Evolutionary conservation across 805 yeast species (phyloP).

Genomic region (Isabelozyma rhagii): DNA sequence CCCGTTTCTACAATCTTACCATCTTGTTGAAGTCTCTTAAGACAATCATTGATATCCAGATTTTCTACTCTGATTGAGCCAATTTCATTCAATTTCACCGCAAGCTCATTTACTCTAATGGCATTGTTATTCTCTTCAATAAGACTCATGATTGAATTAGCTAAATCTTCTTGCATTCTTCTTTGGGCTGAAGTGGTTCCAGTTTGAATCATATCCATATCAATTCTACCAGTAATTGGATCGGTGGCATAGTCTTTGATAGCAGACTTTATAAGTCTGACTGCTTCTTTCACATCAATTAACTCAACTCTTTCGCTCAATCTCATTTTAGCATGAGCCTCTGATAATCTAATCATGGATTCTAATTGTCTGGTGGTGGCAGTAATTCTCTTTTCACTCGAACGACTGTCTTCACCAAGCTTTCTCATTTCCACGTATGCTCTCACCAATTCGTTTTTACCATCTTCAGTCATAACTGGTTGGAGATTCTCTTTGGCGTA

Average conservation of each 20-base stretch:
- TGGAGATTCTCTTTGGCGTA: slow-evolving; percentile 84
- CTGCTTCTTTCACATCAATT: slow-evolving; percentile 89
- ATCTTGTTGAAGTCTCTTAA: slow-evolving; percentile 68
- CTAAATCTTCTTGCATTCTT: slow-evolving; percentile 68
- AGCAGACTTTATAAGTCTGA: slow-evolving; percentile 86
- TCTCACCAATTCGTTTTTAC: slow-evolving; percentile 80
- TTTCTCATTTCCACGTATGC: slow-evolving; percentile 92
- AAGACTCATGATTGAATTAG: slow-evolving; percentile 54
- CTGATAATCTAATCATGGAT: slow-evolving; percentile 89
- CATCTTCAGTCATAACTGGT: slow-evolving; percentile 78
- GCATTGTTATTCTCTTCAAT: slow-evolving; percentile 49
- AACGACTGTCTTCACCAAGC: slow-evolving; percentile 85
- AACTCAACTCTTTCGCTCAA: slow-evolving; percentile 67
- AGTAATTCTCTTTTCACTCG: slow-evolving; percentile 86
- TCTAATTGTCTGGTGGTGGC: slow-evolving; percentile 98
- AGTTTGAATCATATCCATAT: slow-evolving; percentile 95
- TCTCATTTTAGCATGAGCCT: slow-evolving; percentile 98
- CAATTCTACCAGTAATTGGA: slow-evolving; percentile 94
- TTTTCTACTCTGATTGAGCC: slow-evolving; percentile 65
- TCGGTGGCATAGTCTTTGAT: slow-evolving; percentile 98
- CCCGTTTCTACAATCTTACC: slow-evolving; percentile 68
- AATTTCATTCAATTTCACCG: slow-evolving; percentile 63
- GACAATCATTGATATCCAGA: slow-evolving; percentile 62
- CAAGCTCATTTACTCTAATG: slow-evolving; percentile 57
- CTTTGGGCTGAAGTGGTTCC: slow-evolving; percentile 90